Conservation (phyloP, 2,329 filamentous ascomycete species). For the Phyllosticta citrichinensis region DNA sequence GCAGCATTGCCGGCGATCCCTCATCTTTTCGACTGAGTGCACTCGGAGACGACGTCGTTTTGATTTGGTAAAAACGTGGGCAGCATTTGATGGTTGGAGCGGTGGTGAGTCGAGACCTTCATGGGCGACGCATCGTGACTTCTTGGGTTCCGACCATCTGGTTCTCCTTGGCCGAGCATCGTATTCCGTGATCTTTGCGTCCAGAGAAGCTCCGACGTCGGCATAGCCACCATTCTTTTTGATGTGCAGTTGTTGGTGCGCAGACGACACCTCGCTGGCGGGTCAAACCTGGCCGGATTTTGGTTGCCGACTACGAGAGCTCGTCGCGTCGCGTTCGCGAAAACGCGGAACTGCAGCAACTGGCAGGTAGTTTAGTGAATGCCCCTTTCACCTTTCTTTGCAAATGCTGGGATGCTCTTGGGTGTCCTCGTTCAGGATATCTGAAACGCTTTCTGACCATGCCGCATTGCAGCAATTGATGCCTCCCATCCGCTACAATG, state of each 20-base stretch:
- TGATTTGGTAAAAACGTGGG: neutral
- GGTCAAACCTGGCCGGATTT: neutral
- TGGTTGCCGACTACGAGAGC: neutral
- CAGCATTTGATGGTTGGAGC: neutral
- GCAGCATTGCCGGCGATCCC: neutral
- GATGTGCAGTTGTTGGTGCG: neutral
- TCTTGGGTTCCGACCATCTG: neutral
- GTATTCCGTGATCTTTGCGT: no score
- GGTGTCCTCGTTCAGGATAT: no score
- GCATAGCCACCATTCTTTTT: neutral
- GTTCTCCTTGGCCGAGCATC: neutral
- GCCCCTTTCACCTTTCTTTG: no score
- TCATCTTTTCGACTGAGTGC: neutral
- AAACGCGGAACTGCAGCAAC: no score
- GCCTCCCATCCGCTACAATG: no score
- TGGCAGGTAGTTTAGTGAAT: no score
- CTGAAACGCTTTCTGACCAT: no score
- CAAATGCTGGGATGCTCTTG: no score
- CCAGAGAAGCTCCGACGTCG: neutral
- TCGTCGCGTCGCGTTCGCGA: neutral
- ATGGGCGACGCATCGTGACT: neutral
- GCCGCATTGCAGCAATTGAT: no score
- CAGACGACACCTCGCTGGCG: neutral
- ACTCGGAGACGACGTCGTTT: neutral
- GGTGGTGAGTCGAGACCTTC: neutral